Percentiles rank a stretch among this genome's conserved stretches.
phyloP scores from a whole-genome alignment of 805 yeast genomes.

The Starmera amethionina region DNA sequence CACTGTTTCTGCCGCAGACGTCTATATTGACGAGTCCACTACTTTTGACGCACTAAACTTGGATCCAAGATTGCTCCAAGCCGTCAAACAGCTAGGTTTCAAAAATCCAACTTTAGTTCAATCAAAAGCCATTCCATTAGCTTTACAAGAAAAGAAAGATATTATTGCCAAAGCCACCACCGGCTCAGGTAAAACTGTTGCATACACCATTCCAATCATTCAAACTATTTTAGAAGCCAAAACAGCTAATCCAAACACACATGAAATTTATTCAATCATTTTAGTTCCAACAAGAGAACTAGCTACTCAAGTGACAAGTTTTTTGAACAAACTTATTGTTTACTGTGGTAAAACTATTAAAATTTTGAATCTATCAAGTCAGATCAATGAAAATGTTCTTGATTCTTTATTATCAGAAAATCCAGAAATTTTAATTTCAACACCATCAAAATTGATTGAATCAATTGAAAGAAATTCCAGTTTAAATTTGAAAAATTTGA shows the following conservation, averaged over 20 bases:
- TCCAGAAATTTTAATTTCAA: constrained; percentile 78
- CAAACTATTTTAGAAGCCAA: constrained; percentile 54
- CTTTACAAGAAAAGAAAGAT: constrained; percentile 83
- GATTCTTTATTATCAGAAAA: constrained; percentile 57
- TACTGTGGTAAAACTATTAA: constrained; percentile 63
- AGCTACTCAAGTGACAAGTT: constrained; percentile 72
- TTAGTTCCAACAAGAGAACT: constrained; percentile 92
- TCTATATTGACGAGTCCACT: constrained; percentile 60
- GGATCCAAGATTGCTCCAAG: constrained; percentile 79
- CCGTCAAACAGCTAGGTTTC: constrained; percentile 71
- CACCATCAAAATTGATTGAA: constrained; percentile 70
- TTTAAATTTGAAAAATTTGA: constrained; percentile 45
- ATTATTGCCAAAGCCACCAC: constrained; percentile 91
- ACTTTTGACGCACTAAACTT: constrained; percentile 70
- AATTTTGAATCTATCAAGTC: constrained; percentile 51
- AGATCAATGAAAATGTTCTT: constrained; percentile 62
- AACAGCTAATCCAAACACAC: constrained; percentile 17
- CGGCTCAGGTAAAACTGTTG: constrained; percentile 93
- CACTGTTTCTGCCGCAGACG: constrained; percentile 44
- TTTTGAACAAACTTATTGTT: constrained; percentile 55
- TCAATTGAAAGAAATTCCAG: constrained; percentile 37
- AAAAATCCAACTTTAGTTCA: constrained; percentile 86
- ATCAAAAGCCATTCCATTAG: constrained; percentile 84
- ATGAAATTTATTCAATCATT: constrained; percentile 34
- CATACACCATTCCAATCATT: constrained; percentile 79